These are phyloP conservation scores for Cladosporium austrohemisphaericum DNA, from an alignment of 2,329 filamentous ascomycete genomes.

Conservation along the genomic window DNA sequence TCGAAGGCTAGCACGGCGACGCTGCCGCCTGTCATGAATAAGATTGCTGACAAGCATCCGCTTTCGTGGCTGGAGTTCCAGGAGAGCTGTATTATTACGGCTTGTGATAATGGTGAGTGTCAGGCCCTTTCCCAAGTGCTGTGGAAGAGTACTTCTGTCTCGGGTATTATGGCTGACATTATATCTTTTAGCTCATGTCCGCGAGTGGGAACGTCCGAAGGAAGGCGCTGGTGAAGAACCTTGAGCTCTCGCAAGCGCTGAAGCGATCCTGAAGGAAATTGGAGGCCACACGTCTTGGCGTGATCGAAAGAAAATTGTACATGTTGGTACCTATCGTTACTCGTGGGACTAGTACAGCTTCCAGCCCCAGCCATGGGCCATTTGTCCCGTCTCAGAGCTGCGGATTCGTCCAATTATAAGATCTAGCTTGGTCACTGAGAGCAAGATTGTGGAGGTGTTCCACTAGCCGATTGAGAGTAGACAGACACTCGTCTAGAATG, in stretches of 20 bases:
- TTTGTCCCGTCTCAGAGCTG: too few species aligned
- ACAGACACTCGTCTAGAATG: too few species aligned
- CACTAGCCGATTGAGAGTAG: too few species aligned
- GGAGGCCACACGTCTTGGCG: too few species aligned
- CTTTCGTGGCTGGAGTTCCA: conserved; percentile 91
- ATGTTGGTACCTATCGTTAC: too few species aligned
- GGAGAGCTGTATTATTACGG: conserved; percentile 86
- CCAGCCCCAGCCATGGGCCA: too few species aligned
- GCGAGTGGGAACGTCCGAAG: conserved; percentile 67
- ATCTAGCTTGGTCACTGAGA: too few species aligned
- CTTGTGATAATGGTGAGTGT: conserved; percentile 78
- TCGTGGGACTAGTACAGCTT: too few species aligned
- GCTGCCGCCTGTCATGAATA: conserved; percentile 85
- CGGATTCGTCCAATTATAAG: too few species aligned
- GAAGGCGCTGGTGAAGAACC: conserved; percentile 30
- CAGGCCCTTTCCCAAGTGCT: background rate
- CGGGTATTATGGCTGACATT: conserved; percentile 18
- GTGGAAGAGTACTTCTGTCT: conserved; percentile 10
- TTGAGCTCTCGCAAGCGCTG: background rate
- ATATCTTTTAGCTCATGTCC: conserved; percentile 60
- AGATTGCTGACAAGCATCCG: conserved; percentile 79
- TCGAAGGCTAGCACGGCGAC: conserved; percentile 79
- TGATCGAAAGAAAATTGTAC: too few species aligned
- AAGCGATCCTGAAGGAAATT: background rate
- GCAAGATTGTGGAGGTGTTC: too few species aligned